Base-by-base conservation (phyloP, 495 filamentous ascomycete genomes). In the Xylaria bambusicola region DNA sequence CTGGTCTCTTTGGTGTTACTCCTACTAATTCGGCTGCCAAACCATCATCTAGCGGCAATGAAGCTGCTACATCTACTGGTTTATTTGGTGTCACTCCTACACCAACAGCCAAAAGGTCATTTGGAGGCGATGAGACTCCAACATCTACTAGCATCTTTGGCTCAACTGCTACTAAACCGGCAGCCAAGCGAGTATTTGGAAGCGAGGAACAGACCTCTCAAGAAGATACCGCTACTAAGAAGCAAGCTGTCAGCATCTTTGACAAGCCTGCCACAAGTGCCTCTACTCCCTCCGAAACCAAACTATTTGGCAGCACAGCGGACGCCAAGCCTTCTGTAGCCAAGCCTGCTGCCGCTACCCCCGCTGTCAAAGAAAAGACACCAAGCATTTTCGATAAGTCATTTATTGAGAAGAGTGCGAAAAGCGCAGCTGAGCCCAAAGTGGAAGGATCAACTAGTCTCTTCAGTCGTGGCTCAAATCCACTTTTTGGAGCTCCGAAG, bases 321-420 rank as follows among this genome's bases (percentile, higher is more conserved):
- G 33, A 52, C 47, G 21, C 36, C 26, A 45, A 38, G 13, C 17
- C 38, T 7, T 12, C 3, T 3, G 13, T 38, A 38, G 23, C 3
- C 46, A 9, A n/a, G 13, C 17, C 38, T 7, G 18, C 3, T 3
- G 13, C 48, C 26, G 23, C 3, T 52, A 9, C 33, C 3, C 15
- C 48, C 8, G 1, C 27, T 33, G 29, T 33, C 10, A 33, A n/a
- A n/a, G n/a, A n/a, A n/a, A 18, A 54, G 7, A 62, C 52, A 2
- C 58, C 62, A n/a, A 38, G 68, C 53, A 45, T 67, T 6, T 67
- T 64, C 4, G 67, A 69, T n/a, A 54, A 54, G 38, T 54, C 51
- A 8, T 54, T 54, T 24, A 54, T 44, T 40, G 29, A 29, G 27
- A 36, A 58, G 10, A 60, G 59, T 46, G 27, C 66, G 1, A 61